phyloP scores from a whole-genome alignment of 2,329 filamentous ascomycete species.

The Beauveria varroae region DNA sequence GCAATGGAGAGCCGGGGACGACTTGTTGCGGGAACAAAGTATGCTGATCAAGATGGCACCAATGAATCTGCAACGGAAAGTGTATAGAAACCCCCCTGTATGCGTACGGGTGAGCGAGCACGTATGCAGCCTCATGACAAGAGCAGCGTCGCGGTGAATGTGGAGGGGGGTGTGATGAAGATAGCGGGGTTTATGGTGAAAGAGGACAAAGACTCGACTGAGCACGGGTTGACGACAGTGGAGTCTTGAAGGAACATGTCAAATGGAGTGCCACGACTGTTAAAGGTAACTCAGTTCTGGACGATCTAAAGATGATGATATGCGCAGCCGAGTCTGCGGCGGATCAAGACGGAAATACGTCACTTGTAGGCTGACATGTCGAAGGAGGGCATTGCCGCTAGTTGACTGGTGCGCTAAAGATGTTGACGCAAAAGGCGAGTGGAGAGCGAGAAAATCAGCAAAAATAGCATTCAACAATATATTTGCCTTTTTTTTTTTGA shows the following conservation, averaged over 20 bases:
- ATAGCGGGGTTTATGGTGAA: background rate
- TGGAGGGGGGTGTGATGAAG: conserved; percentile 4
- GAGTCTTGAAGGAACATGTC: background rate
- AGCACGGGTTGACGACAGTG: background rate
- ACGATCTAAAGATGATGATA: too few relatives aligned
- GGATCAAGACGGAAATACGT: background rate
- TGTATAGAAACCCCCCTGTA: background rate
- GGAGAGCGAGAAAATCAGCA: too few relatives aligned
- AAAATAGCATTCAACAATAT: too few relatives aligned
- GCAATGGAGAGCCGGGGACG: background rate
- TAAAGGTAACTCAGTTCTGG: too few relatives aligned
- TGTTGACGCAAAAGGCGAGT: background rate
- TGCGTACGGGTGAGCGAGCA: background rate
- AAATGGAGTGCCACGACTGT: background rate
- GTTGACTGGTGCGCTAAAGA: background rate
- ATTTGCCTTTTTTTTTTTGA: too few relatives aligned
- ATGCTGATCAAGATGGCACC: conserved; percentile 2
- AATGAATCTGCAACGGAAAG: background rate
- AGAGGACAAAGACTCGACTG: background rate
- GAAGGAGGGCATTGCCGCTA: background rate
- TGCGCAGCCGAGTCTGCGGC: too few relatives aligned
- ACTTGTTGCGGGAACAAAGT: too few relatives aligned
- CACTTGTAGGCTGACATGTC: too few relatives aligned
- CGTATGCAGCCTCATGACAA: conserved; percentile 2
- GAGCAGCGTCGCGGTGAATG: background rate